phyloP scores from a whole-genome alignment of 2,329 filamentous ascomycete species.

The Diplodia sapinea region DNA sequence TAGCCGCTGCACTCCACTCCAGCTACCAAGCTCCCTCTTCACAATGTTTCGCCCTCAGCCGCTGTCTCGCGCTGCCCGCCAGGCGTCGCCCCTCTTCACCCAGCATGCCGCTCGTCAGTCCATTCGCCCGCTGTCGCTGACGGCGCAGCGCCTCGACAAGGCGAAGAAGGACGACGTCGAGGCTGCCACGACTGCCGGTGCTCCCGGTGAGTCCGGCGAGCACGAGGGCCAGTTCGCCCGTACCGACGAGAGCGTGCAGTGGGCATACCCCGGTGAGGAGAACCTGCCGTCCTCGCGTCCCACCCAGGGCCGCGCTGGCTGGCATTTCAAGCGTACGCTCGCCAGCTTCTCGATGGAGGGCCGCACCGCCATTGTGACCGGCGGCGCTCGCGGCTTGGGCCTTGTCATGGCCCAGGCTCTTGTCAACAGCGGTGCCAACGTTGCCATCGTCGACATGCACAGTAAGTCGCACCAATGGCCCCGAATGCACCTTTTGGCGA shows the following conservation, averaged over 20 bases:
- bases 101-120: constrained; percentile 41
- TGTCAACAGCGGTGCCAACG: constrained; percentile 83
- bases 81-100: constrained; percentile 39
- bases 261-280: constrained; percentile 77
- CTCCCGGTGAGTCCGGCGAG: constrained; percentile 50
- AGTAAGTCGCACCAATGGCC: constrained; percentile 60
- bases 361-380: constrained; percentile 83
- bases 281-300: constrained; percentile 74
- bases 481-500: not conserved
- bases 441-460: constrained; percentile 94
- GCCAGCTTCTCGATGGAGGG: constrained; percentile 85
- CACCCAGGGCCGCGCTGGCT: constrained; percentile 76
- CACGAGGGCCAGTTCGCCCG: constrained; percentile 75
- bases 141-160: constrained; percentile 42
- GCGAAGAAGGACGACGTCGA: constrained; percentile 39
- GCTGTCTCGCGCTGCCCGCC: constrained; percentile 36
- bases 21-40: constrained; percentile 31
- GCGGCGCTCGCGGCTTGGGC: constrained; percentile 85
- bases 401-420: constrained; percentile 92
- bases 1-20: not conserved
- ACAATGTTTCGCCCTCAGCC: constrained; percentile 46
- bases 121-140: constrained; percentile 40
- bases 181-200: constrained; percentile 45
- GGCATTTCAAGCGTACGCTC: constrained; percentile 84
- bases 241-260: constrained; percentile 77